phyloP scores from a whole-genome alignment of 768 basidiomycete genomes.

The Macrolepiota fuliginosa region DNA sequence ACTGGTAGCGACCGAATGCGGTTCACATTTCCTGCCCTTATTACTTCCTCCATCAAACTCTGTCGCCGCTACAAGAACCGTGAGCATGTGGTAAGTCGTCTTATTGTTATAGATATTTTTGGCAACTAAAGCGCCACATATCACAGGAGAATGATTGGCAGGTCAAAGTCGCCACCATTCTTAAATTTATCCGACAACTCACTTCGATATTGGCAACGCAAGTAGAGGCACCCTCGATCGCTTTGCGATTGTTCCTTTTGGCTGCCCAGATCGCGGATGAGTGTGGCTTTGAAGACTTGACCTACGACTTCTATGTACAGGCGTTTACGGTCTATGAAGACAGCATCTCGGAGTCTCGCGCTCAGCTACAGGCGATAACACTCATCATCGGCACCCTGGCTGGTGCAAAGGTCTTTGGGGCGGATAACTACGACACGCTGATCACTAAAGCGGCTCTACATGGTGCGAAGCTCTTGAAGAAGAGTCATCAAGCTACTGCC shows the following conservation, averaged over 20 bases:
- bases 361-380: constrained; percentile 96
- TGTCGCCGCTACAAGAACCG: constrained; percentile 88
- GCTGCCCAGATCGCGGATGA: constrained; percentile 95
- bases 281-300: constrained; percentile 91
- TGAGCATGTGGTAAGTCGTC: constrained; percentile 59
- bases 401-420: constrained; percentile 85
- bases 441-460: constrained; percentile 99
- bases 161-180: constrained; percentile 77
- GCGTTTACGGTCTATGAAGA: constrained; percentile 99
- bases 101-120: background rate
- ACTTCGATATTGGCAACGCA: constrained; percentile 91
- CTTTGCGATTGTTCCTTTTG: constrained; percentile 91
- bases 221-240: constrained; percentile 90
- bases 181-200: constrained; percentile 93
- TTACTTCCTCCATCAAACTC: constrained; percentile 89
- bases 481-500: constrained; percentile 95
- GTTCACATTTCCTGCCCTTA: constrained; percentile 95
- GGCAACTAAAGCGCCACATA: constrained; percentile 1
- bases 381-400: constrained; percentile 91
- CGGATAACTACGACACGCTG: constrained; percentile 95
- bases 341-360: constrained; percentile 91
- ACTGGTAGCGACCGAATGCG: constrained; percentile 93
- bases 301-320: constrained; percentile 97
- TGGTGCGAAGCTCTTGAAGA: constrained; percentile 94
- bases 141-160: constrained; percentile 83